Percentiles rank a stretch among this genome's conserved stretches.
Conservation (phyloP, 192 early-diverging fungal species). For the Podila epigama region DNA sequence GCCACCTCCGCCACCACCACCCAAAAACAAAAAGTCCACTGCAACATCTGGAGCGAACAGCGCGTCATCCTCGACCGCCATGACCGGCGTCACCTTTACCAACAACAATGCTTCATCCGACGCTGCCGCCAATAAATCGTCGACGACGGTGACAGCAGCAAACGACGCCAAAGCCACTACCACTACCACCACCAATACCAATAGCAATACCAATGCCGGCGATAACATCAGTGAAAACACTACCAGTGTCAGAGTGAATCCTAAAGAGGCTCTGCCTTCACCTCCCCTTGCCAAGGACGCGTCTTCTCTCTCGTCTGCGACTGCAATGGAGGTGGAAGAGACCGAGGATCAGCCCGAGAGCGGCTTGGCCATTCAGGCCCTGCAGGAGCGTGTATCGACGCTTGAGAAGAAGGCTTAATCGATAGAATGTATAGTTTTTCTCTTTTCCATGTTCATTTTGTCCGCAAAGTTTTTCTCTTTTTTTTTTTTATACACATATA, state of each 20-base stretch:
- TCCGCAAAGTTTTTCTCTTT: neutral
- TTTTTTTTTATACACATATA: no score
- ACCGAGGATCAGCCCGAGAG: constrained; percentile 8
- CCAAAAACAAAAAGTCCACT: constrained; percentile 4
- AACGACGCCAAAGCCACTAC: no score
- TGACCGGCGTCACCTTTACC: constrained; percentile 18
- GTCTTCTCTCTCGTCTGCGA: constrained; percentile 5
- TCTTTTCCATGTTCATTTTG: neutral
- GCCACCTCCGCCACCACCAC: constrained; percentile 21
- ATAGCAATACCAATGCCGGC: no score
- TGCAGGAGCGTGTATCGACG: constrained; percentile 21
- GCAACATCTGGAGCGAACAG: neutral
- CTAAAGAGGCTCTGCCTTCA: constrained; percentile 33
- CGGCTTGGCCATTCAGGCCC: constrained; percentile 7
- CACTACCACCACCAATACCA: no score
- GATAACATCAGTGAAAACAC: no score
- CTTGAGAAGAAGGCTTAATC: constrained; percentile 21
- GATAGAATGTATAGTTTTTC: neutral
- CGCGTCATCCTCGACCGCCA: constrained; percentile 12
- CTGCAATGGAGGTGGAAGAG: constrained; percentile 41
- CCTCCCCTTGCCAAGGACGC: constrained; percentile 34
- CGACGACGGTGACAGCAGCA: neutral
- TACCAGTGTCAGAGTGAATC: no score
- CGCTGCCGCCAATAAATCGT: neutral
- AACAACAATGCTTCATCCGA: neutral